Conservation (phyloP, 768 basidiomycete species). For the Amanita phalloides region DNA sequence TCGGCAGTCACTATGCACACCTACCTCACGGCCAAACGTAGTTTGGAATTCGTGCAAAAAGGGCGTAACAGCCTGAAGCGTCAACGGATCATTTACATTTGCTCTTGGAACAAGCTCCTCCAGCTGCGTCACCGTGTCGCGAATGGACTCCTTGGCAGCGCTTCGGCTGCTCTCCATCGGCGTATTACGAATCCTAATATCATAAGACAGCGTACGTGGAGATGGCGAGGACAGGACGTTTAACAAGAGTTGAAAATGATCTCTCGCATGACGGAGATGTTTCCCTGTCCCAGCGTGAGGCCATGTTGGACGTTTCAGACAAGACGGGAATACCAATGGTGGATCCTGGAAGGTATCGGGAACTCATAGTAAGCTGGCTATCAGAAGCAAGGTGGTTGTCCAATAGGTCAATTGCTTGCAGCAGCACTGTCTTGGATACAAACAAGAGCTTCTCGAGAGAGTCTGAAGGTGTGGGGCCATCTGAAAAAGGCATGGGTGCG, state of each 20-base stretch:
- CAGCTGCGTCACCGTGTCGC: conserved; percentile 44
- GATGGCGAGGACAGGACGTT: conserved; percentile 37
- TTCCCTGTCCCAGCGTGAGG: conserved; percentile 41
- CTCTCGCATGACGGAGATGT: conserved; percentile 76
- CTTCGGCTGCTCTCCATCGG: conserved; percentile 68
- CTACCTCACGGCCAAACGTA: conserved; percentile 77
- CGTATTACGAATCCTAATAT: conserved; percentile 64
- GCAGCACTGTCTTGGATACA: conserved; percentile 57
- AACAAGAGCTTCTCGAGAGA: conserved; percentile 46
- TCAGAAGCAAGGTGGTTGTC: conserved; percentile 56
- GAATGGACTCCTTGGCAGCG: conserved; percentile 47
- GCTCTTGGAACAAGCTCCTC: conserved; percentile 38
- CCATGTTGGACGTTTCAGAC: not conserved
- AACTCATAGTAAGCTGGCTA: conserved; percentile 56
- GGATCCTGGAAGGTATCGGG: conserved; percentile 75
- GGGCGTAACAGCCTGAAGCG: conserved; percentile 73
- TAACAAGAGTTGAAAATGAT: conserved; percentile 66
- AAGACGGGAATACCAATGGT: conserved; percentile 54
- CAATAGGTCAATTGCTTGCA: conserved; percentile 65
- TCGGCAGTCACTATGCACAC: conserved; percentile 3
- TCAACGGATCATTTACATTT: conserved; percentile 48
- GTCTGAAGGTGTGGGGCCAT: not conserved
- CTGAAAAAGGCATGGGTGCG: not conserved
- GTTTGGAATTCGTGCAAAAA: conserved; percentile 64
- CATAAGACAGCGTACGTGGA: conserved; percentile 59